Conservation (phyloP, 805 yeast genomes). For the Metschnikowia shivogae region DNA sequence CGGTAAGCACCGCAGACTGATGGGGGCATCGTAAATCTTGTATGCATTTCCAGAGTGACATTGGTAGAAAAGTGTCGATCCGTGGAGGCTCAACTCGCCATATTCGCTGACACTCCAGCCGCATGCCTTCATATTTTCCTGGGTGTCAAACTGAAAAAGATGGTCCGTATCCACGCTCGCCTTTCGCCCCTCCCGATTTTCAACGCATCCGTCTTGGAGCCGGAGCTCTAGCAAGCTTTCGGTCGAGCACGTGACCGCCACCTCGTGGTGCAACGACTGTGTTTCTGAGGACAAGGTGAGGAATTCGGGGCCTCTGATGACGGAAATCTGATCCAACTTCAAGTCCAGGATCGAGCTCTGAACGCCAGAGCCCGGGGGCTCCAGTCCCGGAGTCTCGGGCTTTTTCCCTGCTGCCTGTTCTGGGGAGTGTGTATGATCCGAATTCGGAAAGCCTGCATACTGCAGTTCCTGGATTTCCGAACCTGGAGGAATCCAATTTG, state of each 20-base stretch:
- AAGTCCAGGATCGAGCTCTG: neutral
- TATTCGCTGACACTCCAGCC: constrained; percentile 35
- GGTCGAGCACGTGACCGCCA: constrained; percentile 12
- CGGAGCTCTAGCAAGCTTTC: constrained; percentile 22
- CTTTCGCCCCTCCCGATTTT: constrained; percentile 30
- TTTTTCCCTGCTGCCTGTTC: too few relatives aligned
- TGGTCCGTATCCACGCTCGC: constrained; percentile 36
- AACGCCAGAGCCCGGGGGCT: too few relatives aligned
- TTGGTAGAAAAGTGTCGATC: constrained; percentile 26
- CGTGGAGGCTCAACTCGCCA: constrained; percentile 26
- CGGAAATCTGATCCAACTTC: constrained; percentile 1
- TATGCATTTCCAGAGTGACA: constrained; percentile 39
- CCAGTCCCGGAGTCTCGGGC: too few relatives aligned
- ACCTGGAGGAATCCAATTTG: too few relatives aligned
- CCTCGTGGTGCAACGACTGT: neutral
- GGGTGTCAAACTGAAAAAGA: constrained; percentile 39
- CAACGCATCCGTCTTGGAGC: constrained; percentile 27
- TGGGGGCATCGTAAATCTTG: constrained; percentile 32
- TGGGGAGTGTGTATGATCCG: too few relatives aligned
- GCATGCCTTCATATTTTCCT: neutral
- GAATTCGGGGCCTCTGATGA: neutral
- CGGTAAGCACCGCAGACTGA: constrained; percentile 34
- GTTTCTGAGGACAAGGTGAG: neutral
- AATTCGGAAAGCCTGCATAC: too few relatives aligned
- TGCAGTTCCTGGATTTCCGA: too few relatives aligned